A percentile compares a stretch with the other conserved stretches of the same genome.
Conservation (phyloP, 75 land plant species). For the Ceratopteris richardii region DNA sequence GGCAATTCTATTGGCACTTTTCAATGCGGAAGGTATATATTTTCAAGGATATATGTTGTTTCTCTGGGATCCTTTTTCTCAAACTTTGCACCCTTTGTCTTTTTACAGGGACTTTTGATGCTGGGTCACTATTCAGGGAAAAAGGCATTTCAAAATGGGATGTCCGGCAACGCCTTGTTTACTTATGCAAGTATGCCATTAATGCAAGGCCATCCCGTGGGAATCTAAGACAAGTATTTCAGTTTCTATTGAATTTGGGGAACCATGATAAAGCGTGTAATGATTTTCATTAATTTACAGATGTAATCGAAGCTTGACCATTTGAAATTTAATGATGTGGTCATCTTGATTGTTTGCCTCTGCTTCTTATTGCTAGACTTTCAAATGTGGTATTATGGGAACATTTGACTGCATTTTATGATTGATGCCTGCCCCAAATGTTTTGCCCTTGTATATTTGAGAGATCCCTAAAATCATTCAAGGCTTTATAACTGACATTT, state of each 20-base stretch:
- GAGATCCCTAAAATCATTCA: too few species aligned
- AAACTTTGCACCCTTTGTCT: neutral
- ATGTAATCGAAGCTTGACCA: too few species aligned
- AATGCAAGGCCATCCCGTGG: slow-evolving; percentile 93
- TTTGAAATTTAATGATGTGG: too few species aligned
- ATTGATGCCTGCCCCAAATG: too few species aligned
- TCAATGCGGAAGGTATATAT: slow-evolving; percentile 47
- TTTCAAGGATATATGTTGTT: neutral
- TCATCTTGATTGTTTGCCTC: too few species aligned
- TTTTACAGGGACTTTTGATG: slow-evolving; percentile 56
- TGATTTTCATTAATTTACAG: too few species aligned
- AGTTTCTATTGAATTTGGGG: slow-evolving; percentile 24
- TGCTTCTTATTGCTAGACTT: too few species aligned
- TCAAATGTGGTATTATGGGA: too few species aligned
- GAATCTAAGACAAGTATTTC: slow-evolving; percentile 79
- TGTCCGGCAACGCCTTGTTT: slow-evolving; percentile 54
- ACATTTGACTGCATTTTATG: too few species aligned
- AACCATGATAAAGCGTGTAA: too few species aligned
- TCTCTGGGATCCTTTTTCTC: slow-evolving; percentile 4
- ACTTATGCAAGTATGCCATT: slow-evolving; percentile 55
- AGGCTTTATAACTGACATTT: too few species aligned
- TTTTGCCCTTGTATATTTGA: too few species aligned
- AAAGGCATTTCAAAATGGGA: slow-evolving; percentile 57
- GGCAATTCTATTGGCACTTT: slow-evolving; percentile 69
- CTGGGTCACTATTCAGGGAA: slow-evolving; percentile 25